These are phyloP conservation scores for Tricharina praecox DNA, from an alignment of 495 filamentous ascomycete species.

Conservation along the genomic window DNA sequence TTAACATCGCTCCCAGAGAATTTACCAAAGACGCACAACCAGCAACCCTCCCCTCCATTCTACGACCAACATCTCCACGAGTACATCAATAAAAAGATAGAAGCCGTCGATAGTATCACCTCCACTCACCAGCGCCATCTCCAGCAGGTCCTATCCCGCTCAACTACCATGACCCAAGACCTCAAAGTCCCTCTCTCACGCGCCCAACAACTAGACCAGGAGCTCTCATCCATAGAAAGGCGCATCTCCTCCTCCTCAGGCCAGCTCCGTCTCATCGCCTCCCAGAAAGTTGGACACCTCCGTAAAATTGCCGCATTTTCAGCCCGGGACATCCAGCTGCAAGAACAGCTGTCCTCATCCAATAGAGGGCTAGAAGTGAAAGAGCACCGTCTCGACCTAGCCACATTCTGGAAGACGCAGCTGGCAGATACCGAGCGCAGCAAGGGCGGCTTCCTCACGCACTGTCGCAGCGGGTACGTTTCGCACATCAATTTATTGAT, in stretches of 20 bases:
- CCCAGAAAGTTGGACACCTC: not conserved
- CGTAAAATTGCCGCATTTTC: not conserved
- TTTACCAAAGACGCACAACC: too few species aligned
- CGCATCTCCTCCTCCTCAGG: not conserved
- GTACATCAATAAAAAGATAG: not conserved
- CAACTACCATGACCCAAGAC: not conserved
- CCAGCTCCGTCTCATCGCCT: not conserved
- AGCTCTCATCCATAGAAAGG: not conserved
- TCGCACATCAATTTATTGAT: not conserved
- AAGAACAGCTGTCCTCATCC: not conserved
- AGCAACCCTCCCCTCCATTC: too few species aligned
- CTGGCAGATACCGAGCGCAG: not conserved
- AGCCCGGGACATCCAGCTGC: not conserved
- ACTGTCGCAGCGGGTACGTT: conserved; percentile 1
- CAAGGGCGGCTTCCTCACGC: conserved; percentile 1
- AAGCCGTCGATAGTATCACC: not conserved
- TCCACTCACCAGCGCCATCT: not conserved
- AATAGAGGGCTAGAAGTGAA: not conserved
- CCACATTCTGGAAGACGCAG: not conserved
- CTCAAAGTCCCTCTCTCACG: not conserved
- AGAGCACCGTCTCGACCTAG: not conserved
- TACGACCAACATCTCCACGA: not conserved
- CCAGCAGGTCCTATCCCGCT: not conserved
- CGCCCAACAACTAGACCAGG: not conserved
- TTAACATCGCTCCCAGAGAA: too few species aligned